phyloP scores from a whole-genome alignment of 495 filamentous ascomycete species.

The Platismatia glauca region DNA sequence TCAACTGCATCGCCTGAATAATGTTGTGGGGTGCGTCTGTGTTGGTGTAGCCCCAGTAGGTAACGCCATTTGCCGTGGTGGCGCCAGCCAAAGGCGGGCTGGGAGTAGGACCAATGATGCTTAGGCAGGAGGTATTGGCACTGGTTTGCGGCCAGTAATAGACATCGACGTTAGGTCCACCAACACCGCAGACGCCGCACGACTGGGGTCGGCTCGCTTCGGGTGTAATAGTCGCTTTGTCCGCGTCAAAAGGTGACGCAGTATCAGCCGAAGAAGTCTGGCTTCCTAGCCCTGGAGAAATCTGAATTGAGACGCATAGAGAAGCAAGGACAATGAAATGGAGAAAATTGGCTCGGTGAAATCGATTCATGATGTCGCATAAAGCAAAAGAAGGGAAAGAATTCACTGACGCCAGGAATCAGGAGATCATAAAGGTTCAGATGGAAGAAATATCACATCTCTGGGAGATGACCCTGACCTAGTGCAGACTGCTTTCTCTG shows the following conservation, averaged over 20 bases:
- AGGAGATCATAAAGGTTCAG: no score
- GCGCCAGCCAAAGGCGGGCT: conserved; percentile 4
- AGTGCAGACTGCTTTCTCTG: no score
- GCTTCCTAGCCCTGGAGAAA: background rate
- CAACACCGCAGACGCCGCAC: conserved; percentile 7
- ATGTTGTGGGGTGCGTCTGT: background rate
- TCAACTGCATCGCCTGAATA: background rate
- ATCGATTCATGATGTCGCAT: background rate
- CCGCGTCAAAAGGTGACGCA: background rate
- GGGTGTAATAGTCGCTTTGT: background rate
- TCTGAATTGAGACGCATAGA: background rate
- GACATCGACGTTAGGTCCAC: conserved; percentile 15
- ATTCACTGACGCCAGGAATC: no score
- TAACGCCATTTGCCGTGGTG: background rate
- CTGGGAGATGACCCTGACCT: no score
- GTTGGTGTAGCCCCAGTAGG: conserved; percentile 15
- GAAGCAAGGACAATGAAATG: background rate
- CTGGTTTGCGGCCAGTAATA: conserved; percentile 16
- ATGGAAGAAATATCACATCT: no score
- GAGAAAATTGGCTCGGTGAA: background rate
- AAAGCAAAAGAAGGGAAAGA: no score
- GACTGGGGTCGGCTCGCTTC: background rate
- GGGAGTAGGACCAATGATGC: conserved; percentile 5
- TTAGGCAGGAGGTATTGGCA: conserved; percentile 15
- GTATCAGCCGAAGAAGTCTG: background rate